These are phyloP conservation scores for Starmerella stigmatis DNA, from an alignment of 805 yeast species.

Conservation along the genomic window DNA sequence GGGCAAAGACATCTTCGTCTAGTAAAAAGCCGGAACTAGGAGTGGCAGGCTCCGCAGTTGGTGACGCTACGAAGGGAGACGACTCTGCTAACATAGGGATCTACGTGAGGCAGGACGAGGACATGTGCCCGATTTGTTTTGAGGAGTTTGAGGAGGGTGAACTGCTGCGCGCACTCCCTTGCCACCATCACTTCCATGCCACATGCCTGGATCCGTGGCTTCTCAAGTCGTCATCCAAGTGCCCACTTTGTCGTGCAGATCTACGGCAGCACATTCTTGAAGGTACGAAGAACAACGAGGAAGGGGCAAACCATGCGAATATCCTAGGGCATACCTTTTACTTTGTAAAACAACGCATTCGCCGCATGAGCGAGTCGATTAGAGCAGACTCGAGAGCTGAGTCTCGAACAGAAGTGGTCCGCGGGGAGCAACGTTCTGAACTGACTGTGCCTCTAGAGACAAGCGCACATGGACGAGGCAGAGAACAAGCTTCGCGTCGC, in stretches of 20 bases:
- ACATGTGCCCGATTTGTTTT: constrained; percentile 65
- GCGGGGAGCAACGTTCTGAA: too few relatives aligned
- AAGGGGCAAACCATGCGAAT: background rate
- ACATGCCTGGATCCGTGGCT: constrained; percentile 80
- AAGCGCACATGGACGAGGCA: too few relatives aligned
- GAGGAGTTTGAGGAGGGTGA: constrained; percentile 58
- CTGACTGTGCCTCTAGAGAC: too few relatives aligned
- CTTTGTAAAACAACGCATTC: background rate
- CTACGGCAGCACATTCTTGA: constrained; percentile 24
- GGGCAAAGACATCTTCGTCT: background rate
- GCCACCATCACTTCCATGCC: constrained; percentile 77
- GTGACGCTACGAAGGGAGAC: background rate
- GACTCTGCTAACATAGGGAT: constrained; percentile 10
- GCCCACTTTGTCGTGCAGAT: constrained; percentile 77
- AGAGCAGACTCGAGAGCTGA: background rate
- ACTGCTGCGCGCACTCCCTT: constrained; percentile 52
- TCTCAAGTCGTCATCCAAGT: constrained; percentile 59
- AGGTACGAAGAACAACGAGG: too few relatives aligned
- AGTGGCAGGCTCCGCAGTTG: background rate
- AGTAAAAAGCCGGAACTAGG: background rate
- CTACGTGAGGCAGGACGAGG: constrained; percentile 9
- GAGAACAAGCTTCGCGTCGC: too few relatives aligned
- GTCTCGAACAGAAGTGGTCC: too few relatives aligned
- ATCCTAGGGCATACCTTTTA: background rate
- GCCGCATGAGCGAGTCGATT: constrained; percentile 1